Evolutionary conservation across 2,329 filamentous ascomycete species (phyloP).

Genomic region (Fusarium redolens): DNA sequence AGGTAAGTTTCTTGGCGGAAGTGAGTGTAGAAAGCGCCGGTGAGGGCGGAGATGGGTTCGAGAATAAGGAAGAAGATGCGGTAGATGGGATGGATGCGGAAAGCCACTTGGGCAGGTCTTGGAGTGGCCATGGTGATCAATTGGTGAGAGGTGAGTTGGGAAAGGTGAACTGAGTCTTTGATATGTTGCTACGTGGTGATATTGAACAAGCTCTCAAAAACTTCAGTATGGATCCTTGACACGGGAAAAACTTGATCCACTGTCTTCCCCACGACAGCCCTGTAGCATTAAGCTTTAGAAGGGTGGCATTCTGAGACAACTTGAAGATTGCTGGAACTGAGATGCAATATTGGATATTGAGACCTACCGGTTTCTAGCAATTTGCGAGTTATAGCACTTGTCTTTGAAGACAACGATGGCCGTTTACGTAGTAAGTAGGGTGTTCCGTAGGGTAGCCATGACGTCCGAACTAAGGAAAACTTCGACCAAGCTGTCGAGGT

Average conservation of each 20-base stretch:
- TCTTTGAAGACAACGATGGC: neutral
- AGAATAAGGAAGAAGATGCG: conserved; percentile 80
- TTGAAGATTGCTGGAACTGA: neutral
- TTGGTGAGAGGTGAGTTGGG: conserved; percentile 3
- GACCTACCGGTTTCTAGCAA: neutral
- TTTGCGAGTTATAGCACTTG: neutral
- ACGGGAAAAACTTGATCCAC: conserved; percentile 46
- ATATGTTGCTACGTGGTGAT: conserved; percentile 23
- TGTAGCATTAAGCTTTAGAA: neutral
- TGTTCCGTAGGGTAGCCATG: neutral
- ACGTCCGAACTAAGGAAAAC: neutral
- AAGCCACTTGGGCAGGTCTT: conserved; percentile 46
- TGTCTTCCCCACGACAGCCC: conserved; percentile 18
- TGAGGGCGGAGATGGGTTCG: conserved; percentile 68
- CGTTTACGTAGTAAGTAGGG: no score
- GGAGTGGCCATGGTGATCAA: conserved; percentile 40
- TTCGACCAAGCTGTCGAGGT: neutral
- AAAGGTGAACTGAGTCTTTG: neutral
- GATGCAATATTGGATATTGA: neutral
- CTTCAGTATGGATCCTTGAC: conserved; percentile 23
- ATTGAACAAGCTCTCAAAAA: conserved; percentile 7
- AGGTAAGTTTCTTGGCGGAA: conserved; percentile 69
- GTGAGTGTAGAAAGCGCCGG: conserved; percentile 64
- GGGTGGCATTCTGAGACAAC: neutral
- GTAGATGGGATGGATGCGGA: conserved; percentile 70